Percentiles rank a stretch among this genome's conserved stretches.
Conservation (phyloP, 2,329 filamentous ascomycete genomes). For the Ascochyta clinopodiicola region DNA sequence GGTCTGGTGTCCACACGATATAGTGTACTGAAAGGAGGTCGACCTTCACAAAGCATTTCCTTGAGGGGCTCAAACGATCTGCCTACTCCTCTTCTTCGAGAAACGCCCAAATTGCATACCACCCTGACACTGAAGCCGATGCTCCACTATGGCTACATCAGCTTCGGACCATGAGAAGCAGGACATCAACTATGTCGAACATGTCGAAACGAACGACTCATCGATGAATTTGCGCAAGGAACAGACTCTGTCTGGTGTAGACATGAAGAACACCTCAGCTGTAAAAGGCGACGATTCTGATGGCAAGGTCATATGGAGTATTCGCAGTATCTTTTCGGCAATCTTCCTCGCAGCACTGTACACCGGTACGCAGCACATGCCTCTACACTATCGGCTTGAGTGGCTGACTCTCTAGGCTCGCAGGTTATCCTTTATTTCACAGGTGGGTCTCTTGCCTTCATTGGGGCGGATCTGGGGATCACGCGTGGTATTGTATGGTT, state of each 20-base stretch:
- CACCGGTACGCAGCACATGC: slow-evolving; percentile 26
- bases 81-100: neutral
- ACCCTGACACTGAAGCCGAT: neutral
- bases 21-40: slow-evolving; percentile 3
- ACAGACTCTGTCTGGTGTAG: slow-evolving; percentile 38
- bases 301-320: slow-evolving; percentile 48
- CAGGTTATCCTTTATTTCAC: slow-evolving; percentile 46
- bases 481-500: slow-evolving; percentile 38
- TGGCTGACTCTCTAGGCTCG: slow-evolving; percentile 29
- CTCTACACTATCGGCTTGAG: neutral
- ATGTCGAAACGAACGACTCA: slow-evolving; percentile 28
- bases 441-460: slow-evolving; percentile 42
- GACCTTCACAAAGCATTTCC: neutral
- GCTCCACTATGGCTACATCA: slow-evolving; percentile 21
- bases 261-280: slow-evolving; percentile 44
- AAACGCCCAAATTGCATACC: neutral
- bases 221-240: slow-evolving; percentile 35
- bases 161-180: slow-evolving; percentile 34
- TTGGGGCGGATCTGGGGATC: slow-evolving; percentile 35
- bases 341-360: slow-evolving; percentile 49
- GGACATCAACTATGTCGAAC: slow-evolving; percentile 32
- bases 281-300: slow-evolving; percentile 51
- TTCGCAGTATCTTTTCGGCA: slow-evolving; percentile 44
- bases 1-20: neutral
- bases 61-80: neutral